Conservation (phyloP, 352 stramenopile species). For the Phytophthora kernoviae region DNA sequence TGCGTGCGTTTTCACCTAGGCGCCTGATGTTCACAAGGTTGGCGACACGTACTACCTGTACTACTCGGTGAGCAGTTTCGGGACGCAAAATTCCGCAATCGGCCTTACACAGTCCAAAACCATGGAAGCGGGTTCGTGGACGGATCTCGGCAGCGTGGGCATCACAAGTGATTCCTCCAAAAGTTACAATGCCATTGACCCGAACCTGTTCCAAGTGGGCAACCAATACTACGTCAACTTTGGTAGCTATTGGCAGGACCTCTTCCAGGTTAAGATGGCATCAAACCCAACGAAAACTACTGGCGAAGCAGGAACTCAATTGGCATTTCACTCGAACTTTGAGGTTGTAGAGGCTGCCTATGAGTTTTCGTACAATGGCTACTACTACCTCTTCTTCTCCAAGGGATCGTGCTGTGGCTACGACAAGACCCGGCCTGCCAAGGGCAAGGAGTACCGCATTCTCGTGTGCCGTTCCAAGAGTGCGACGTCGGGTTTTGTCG, state of each 20-base stretch:
- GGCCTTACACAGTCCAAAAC: background rate
- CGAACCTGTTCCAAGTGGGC: background rate
- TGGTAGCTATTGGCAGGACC: background rate
- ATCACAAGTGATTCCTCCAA: background rate
- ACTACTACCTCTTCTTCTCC: slow-evolving; percentile 3
- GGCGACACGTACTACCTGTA: slow-evolving; percentile 33
- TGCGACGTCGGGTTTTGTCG: background rate
- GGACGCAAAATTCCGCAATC: background rate
- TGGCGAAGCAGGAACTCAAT: background rate
- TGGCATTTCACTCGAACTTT: slow-evolving; percentile 1
- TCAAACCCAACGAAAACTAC: background rate
- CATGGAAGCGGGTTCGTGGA: background rate
- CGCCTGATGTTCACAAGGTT: slow-evolving; percentile 38
- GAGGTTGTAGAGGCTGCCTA: background rate
- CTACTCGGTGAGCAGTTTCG: background rate
- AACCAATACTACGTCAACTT: background rate
- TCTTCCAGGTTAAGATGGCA: too few relatives aligned
- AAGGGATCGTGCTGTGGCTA: background rate
- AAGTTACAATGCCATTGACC: slow-evolving; percentile 1
- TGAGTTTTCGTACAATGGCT: background rate
- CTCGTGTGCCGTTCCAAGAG: background rate
- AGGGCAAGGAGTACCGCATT: slow-evolving; percentile 1
- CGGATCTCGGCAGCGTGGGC: background rate
- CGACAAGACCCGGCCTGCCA: background rate
- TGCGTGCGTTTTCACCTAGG: background rate